Base-by-base conservation (phyloP, 768 basidiomycete genomes). In the Tubosaeta brunneosetosa region DNA sequence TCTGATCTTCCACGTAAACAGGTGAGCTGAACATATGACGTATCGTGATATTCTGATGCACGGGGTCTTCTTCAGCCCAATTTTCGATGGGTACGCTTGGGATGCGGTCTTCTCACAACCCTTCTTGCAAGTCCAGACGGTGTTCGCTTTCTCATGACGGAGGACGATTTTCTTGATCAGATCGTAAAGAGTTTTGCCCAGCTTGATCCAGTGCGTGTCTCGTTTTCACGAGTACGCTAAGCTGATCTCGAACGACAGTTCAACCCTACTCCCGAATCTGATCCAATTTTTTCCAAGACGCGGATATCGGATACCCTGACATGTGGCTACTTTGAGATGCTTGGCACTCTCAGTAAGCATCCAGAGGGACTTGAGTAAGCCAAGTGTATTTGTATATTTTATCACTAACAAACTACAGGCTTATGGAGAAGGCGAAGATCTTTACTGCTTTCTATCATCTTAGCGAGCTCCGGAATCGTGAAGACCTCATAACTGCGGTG, bases 401-500 rank as follows among this genome's bases (percentile, higher is more conserved):
- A 12, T 31, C 26, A 37, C 41, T 58, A 6, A 61, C 51, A 42
- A 12, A 16, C 12, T 14, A 13, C 54, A 95, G 94, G 41, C 71
- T 98, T 13, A 72, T 99, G 68, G 93, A 97, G 69, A 89, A 89
- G 60, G 88, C 88, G 70, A 90, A 88, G 62, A 80, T 97, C 26
- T 98, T 97, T 68, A 98, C 94, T 1, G 87, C 91, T 0, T 94
- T 98, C 68, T 98, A 98, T 65, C 94, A 94, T 65, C 72, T 98
- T 41, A 91, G 88, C 63, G 97, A 98, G 64, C 77, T 97, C 33
- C 79, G 87, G 25, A 88, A 87, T 68, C 79, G 97, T 34, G 94
- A 97, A 63, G 94, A 98, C 65, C 75, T 99, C 42, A 90, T 94
- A 52, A 91, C 86, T 61, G 85, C 84, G 2, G 91, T 97, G 58